Evolutionary conservation across 2,329 filamentous ascomycete species (phyloP).

Genomic region (Coniella lustricola): DNA sequence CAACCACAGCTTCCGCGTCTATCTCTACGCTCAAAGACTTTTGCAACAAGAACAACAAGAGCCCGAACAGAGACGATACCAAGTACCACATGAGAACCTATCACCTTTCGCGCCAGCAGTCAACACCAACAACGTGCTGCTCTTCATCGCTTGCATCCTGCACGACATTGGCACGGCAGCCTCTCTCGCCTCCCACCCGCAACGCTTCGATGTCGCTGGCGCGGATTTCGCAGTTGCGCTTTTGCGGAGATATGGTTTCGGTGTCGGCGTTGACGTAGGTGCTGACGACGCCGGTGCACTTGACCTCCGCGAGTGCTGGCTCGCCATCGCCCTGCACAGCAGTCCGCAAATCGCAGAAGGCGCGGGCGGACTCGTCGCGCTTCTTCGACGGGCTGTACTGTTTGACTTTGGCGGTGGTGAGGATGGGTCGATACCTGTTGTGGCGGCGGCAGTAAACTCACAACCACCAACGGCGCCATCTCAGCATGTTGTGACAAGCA

Average conservation of each 20-base stretch:
- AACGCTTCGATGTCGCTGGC: conserved; percentile 29
- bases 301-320: conserved; percentile 27
- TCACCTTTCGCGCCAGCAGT: not conserved
- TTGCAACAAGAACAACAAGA: not conserved
- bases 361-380: conserved; percentile 26
- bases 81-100: too few species aligned
- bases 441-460: too few species aligned
- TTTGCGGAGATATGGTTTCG: conserved; percentile 21
- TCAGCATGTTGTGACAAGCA: not conserved
- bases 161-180: conserved; percentile 30
- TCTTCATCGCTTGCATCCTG: conserved; percentile 30
- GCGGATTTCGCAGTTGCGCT: conserved; percentile 24
- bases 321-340: conserved; percentile 29
- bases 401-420: conserved; percentile 29
- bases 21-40: conserved; percentile 19
- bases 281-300: conserved; percentile 8
- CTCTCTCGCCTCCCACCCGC: conserved; percentile 22
- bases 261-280: not conserved
- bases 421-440: too few species aligned
- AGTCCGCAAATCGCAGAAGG: conserved; percentile 30
- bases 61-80: not conserved
- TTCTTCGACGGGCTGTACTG: conserved; percentile 26
- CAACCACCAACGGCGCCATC: too few species aligned
- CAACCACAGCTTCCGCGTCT: conserved; percentile 23
- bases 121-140: conserved; percentile 14